Percentiles rank a stretch among this genome's conserved stretches.
Evolutionary conservation across 345 rosid genomes (phyloP).

Genomic region (Lagerstroemia speciosa): DNA sequence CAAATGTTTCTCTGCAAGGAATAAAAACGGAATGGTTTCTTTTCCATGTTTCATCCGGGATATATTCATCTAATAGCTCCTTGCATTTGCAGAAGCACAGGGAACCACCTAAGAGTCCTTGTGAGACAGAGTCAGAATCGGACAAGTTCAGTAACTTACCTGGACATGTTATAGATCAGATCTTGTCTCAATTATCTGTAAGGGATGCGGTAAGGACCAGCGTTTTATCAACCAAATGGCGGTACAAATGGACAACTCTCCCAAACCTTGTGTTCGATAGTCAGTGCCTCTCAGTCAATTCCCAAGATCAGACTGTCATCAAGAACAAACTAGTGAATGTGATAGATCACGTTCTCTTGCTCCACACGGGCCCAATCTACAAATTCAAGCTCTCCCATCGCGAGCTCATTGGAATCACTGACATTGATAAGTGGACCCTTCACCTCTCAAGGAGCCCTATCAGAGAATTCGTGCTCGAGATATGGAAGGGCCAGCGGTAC

Average conservation of each 20-base stretch:
- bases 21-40: neutral
- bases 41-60: neutral
- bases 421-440: slow-evolving; percentile 67
- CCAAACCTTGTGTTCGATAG: slow-evolving; percentile 52
- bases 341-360: slow-evolving; percentile 58
- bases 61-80: slow-evolving; percentile 4
- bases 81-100: slow-evolving; percentile 33
- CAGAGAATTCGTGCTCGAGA: slow-evolving; percentile 59
- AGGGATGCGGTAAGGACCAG: slow-evolving; percentile 66
- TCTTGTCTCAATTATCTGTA: slow-evolving; percentile 44
- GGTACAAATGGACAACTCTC: slow-evolving; percentile 51
- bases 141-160: slow-evolving; percentile 54
- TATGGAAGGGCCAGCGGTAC: slow-evolving; percentile 65
- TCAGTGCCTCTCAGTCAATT: slow-evolving; percentile 29
- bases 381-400: slow-evolving; percentile 66
- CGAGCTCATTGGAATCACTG: slow-evolving; percentile 50
- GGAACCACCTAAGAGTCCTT: slow-evolving; percentile 40
- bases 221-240: slow-evolving; percentile 48
- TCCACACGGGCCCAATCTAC: slow-evolving; percentile 44
- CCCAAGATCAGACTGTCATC: slow-evolving; percentile 38
- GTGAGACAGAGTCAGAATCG: slow-evolving; percentile 28
- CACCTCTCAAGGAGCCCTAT: slow-evolving; percentile 45
- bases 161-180: slow-evolving; percentile 42
- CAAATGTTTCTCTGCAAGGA: neutral
- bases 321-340: slow-evolving; percentile 45